Conservation (phyloP, 1,139 yeast species). For the Saccharomyces hybrid region DNA sequence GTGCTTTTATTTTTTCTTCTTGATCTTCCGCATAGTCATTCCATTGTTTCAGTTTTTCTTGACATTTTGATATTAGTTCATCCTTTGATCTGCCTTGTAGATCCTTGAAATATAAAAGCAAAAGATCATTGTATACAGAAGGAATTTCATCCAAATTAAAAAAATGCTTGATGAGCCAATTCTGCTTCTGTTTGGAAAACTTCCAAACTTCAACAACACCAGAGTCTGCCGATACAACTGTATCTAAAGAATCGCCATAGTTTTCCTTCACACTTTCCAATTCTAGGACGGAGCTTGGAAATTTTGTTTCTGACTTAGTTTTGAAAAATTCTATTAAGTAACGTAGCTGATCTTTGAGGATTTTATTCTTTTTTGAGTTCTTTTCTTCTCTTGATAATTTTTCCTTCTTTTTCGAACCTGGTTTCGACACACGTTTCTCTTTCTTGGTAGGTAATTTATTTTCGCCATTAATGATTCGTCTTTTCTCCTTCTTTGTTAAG, state of each 20-base stretch:
- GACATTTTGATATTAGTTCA: slow-evolving; percentile 45
- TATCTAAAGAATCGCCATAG: slow-evolving; percentile 10
- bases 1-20: slow-evolving; percentile 23
- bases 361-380: slow-evolving; percentile 22
- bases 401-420: slow-evolving; percentile 47
- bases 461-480: slow-evolving; percentile 37
- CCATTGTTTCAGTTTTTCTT: slow-evolving; percentile 26
- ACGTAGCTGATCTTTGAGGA: slow-evolving; percentile 60
- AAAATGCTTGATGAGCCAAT: slow-evolving; percentile 76
- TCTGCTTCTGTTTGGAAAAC: slow-evolving; percentile 88
- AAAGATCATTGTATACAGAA: slow-evolving; percentile 36
- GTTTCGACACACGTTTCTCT: slow-evolving; percentile 37
- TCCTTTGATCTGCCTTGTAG: slow-evolving; percentile 62
- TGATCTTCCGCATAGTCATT: slow-evolving; percentile 25
- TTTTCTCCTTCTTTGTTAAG: slow-evolving; percentile 41
- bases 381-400: slow-evolving; percentile 72
- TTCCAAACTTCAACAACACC: slow-evolving; percentile 50
- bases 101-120: slow-evolving; percentile 54
- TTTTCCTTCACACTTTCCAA: slow-evolving; percentile 21
- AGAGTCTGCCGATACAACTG: background rate
- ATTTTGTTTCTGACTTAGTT: slow-evolving; percentile 39
- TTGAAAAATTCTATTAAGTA: slow-evolving; percentile 60
- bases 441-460: slow-evolving; percentile 17
- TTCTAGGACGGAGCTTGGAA: slow-evolving; percentile 17
- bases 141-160: slow-evolving; percentile 50